phyloP scores from a whole-genome alignment of 345 rosid genomes.

The Camelina laxa region DNA sequence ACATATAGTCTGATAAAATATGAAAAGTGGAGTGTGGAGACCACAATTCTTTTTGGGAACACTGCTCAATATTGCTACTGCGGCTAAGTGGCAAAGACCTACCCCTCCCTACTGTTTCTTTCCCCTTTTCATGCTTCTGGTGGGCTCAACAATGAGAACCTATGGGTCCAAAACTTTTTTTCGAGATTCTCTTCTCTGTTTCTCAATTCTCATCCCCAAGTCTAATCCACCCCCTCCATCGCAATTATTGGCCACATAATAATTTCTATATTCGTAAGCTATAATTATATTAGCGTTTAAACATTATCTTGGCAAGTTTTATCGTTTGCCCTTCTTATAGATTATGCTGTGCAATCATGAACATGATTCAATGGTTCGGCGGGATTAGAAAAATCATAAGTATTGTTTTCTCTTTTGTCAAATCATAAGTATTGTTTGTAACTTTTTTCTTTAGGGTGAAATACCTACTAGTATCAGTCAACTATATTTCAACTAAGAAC shows the following conservation, averaged over 20 bases:
- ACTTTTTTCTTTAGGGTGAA: no score
- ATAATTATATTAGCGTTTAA: not conserved
- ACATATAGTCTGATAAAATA: constrained; percentile 1
- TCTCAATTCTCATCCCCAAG: constrained; percentile 23
- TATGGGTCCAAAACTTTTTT: constrained; percentile 40
- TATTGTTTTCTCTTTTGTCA: no score
- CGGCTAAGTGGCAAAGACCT: constrained; percentile 47
- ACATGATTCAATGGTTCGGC: not conserved
- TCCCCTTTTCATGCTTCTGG: constrained; percentile 28
- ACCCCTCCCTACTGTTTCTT: constrained; percentile 29
- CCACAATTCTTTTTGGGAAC: constrained; percentile 46
- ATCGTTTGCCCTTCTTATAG: not conserved
- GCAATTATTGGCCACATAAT: constrained; percentile 32
- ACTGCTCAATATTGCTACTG: constrained; percentile 48
- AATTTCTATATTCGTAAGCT: not conserved
- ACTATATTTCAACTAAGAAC: not conserved
- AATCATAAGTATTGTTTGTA: no score
- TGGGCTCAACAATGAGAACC: constrained; percentile 43
- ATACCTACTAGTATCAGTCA: not conserved
- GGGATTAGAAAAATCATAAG: not conserved
- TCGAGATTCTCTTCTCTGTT: constrained; percentile 33
- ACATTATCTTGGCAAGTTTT: not conserved
- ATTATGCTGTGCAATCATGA: not conserved
- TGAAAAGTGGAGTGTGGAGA: constrained; percentile 41
- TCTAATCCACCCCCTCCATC: constrained; percentile 35